These are phyloP conservation scores for Penicillium sp. DNA, from an alignment of 2,329 filamentous ascomycete genomes.

Conservation along the genomic window DNA sequence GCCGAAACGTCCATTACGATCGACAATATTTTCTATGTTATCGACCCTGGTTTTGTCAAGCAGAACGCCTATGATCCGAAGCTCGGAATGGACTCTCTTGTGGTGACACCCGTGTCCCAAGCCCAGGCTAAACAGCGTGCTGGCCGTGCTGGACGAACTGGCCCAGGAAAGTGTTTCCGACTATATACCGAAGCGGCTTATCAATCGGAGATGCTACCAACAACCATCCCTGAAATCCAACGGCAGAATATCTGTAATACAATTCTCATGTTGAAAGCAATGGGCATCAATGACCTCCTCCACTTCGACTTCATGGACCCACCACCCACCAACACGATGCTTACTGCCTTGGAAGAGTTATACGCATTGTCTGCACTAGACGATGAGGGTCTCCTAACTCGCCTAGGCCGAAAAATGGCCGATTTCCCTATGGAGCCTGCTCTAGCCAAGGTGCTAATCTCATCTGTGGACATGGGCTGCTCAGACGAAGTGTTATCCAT, in stretches of 20 bases:
- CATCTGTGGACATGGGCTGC: conserved; percentile 81
- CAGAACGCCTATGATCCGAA: conserved; percentile 97
- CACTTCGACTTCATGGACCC: conserved; percentile 99
- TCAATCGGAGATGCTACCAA: conserved; percentile 95
- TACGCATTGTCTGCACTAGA: conserved; percentile 91
- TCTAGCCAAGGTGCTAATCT: conserved; percentile 86
- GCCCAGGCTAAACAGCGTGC: conserved; percentile 94
- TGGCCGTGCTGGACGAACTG: conserved; percentile 88
- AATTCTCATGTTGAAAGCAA: conserved; percentile 96
- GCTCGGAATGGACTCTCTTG: conserved; percentile 93
- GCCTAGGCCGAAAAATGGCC: conserved; percentile 93
- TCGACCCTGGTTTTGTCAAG: conserved; percentile 97
- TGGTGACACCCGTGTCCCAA: conserved; percentile 94
- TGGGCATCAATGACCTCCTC: conserved; percentile 97
- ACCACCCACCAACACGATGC: conserved; percentile 95
- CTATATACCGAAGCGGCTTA: conserved; percentile 94
- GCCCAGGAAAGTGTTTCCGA: conserved; percentile 93
- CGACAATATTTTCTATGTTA: conserved; percentile 94
- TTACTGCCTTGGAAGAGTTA: conserved; percentile 91
- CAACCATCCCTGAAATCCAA: conserved; percentile 94
- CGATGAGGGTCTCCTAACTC: conserved; percentile 89
- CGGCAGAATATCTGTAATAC: conserved; percentile 88
- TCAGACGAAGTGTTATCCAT: conserved; percentile 94
- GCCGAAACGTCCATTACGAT: conserved; percentile 98
- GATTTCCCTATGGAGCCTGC: conserved; percentile 98